These are phyloP conservation scores for Wallacemonas sp. DNA, from an alignment of 208 protist genomes.

Conservation along the genomic window DNA sequence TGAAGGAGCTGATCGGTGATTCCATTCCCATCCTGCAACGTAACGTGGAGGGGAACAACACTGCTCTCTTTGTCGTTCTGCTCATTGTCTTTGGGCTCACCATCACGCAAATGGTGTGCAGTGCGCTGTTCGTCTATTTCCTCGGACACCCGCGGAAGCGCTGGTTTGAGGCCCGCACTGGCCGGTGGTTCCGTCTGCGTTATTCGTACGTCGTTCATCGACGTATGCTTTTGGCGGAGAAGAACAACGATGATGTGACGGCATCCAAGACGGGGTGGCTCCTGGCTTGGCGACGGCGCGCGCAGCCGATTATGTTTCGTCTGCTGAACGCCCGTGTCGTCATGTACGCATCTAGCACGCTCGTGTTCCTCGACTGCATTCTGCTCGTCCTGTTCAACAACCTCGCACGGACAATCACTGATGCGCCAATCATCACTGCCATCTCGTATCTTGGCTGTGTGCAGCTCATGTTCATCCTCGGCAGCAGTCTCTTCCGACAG, in stretches of 20 bases:
- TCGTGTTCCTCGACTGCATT: slow-evolving; percentile 40
- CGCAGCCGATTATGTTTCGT: slow-evolving; percentile 24
- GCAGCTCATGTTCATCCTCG: slow-evolving; percentile 26
- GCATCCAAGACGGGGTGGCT: not conserved
- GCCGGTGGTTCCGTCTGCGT: slow-evolving; percentile 43
- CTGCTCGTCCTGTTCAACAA: slow-evolving; percentile 37
- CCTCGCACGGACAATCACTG: slow-evolving; percentile 8
- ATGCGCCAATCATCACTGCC: slow-evolving; percentile 16
- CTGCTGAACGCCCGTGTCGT: slow-evolving; percentile 18
- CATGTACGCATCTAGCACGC: slow-evolving; percentile 19
- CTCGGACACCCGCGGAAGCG: slow-evolving; percentile 18
- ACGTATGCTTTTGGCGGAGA: not conserved
- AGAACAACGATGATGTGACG: not conserved
- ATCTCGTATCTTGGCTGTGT: slow-evolving; percentile 32
- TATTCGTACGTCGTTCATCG: slow-evolving; percentile 34
- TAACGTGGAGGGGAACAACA: slow-evolving; percentile 25
- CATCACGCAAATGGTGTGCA: slow-evolving; percentile 9
- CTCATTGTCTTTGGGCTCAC: slow-evolving; percentile 28
- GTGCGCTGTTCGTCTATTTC: slow-evolving; percentile 7
- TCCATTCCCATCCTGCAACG: slow-evolving; percentile 19
- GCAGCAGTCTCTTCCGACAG: slow-evolving; percentile 21
- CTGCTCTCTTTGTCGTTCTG: slow-evolving; percentile 21
- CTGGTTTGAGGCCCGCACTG: slow-evolving; percentile 32
- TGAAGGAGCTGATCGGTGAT: slow-evolving; percentile 22
- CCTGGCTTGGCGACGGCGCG: slow-evolving; percentile 6